These are phyloP conservation scores for Suhomyces atakaporum DNA, from an alignment of 1,139 yeast species.

Conservation along the genomic window DNA sequence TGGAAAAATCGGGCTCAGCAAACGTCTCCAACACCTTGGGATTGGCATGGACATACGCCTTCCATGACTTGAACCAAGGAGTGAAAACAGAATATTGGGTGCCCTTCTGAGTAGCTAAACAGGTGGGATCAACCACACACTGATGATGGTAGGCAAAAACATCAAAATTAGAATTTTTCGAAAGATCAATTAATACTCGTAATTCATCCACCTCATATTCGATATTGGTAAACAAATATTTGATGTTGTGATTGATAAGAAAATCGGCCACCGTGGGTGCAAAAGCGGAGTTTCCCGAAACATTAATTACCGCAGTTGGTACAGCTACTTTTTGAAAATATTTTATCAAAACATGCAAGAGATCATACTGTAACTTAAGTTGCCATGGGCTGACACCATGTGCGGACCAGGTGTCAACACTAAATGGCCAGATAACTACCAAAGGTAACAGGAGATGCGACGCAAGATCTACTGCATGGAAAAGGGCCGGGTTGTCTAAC, in stretches of 20 bases:
- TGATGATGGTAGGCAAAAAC: conserved; percentile 45
- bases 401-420: conserved; percentile 39
- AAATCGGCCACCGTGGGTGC: conserved; percentile 25
- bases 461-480: conserved; percentile 11
- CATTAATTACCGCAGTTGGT: conserved; percentile 40
- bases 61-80: conserved; percentile 57
- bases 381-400: conserved; percentile 49
- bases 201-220: conserved; percentile 58
- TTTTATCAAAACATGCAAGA: conserved; percentile 30
- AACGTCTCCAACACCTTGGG: conserved; percentile 8
- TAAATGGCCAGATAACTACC: conserved; percentile 23
- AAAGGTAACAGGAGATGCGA: conserved; percentile 9
- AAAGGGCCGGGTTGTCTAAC: conserved; percentile 15
- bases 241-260: conserved; percentile 25
- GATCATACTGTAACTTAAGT: conserved; percentile 36
- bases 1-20: conserved; percentile 6
- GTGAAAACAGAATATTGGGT: conserved; percentile 53
- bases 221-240: conserved; percentile 43
- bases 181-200: conserved; percentile 32
- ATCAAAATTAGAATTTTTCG: conserved; percentile 18
- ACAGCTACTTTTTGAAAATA: conserved; percentile 35
- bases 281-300: conserved; percentile 28
- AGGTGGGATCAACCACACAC: conserved; percentile 50
- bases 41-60: conserved; percentile 22
- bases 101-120: conserved; percentile 43